Evolutionary conservation across 2,329 filamentous ascomycete genomes (phyloP), one percentile per base, ranked within the genome.

Genomic region (Calonectria pseudoturangicola): DNA sequence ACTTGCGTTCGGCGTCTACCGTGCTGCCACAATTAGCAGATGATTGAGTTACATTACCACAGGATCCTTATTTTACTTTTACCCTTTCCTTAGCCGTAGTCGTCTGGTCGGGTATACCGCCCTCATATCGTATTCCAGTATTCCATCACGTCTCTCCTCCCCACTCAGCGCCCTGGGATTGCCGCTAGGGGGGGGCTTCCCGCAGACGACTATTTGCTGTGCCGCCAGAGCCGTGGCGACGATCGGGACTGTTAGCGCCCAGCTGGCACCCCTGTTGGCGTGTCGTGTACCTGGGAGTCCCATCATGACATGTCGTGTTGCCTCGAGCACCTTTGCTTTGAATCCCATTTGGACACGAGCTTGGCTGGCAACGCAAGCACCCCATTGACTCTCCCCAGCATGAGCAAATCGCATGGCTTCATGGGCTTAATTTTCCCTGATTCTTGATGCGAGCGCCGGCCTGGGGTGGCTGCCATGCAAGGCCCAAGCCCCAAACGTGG

Each of bases 141-240:
- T 16, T 33, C 28, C 28, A 3, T 18, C n/a, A 16, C 51, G 30
- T 33, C 51, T 21, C 54, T 12, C n/a, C 15, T 18, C 30, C 36
- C 54, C 54, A 43, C 54, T 70, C 62, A 68, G 47, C 70, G 45
- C 30, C 48, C 50, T 45, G 58, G 60, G 67, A 58, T 48, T 66
- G 76, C 70, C 75, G 71, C 71, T 62, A 56, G 72, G 47, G 30
- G 21, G 39, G 30, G 45, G 70, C 56, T 66, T 69, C 56, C 66
- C 56, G 56, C n/a, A n/a, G 66, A 21, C 41, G 36, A 13, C 16
- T 18, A 56, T 45, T 30, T 56, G 64, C 47, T 50, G 51, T 56
- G 33, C 28, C 66, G 54, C 54, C 21, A 25, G 54, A 28, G 47
- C 33, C 36, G 41, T 45, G 50, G 39, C 60, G 45, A 27, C 33